These are phyloP conservation scores for Colletotrichum sp. DNA, from an alignment of 2,329 filamentous ascomycete species.

Conservation along the genomic window DNA sequence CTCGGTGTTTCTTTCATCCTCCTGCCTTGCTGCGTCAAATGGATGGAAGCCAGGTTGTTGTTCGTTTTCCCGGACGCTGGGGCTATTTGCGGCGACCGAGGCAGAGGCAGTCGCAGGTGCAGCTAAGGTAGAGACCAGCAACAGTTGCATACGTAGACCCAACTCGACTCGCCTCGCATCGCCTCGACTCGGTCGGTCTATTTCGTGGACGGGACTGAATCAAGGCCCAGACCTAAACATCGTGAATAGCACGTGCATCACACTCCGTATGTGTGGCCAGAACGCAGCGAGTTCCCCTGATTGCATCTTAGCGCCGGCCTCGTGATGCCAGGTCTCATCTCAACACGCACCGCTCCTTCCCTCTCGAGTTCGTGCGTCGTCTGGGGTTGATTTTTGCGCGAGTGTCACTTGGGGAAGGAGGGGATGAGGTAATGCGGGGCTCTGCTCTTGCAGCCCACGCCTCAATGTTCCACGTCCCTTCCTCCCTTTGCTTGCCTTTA, in stretches of 20 bases:
- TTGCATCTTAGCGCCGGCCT: background rate
- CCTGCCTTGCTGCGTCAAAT: background rate
- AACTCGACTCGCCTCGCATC: background rate
- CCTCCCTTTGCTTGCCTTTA: background rate
- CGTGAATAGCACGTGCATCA: background rate
- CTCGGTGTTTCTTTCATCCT: background rate
- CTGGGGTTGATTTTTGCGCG: background rate
- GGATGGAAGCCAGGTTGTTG: background rate
- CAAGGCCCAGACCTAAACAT: background rate
- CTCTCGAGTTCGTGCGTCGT: slow-evolving; percentile 11
- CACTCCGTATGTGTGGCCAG: background rate
- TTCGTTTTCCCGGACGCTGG: background rate
- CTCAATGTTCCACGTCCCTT: background rate
- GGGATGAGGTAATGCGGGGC: slow-evolving; percentile 14
- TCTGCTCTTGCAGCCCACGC: background rate
- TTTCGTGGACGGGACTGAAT: background rate
- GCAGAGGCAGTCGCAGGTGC: background rate
- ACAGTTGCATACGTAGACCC: background rate
- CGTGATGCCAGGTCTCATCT: background rate
- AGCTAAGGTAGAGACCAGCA: background rate
- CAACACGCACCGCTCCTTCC: slow-evolving; percentile 4
- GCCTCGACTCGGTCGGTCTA: background rate
- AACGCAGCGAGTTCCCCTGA: background rate
- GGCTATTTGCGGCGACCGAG: background rate
- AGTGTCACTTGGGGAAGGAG: slow-evolving; percentile 12